A percentile compares a stretch with the other conserved stretches of the same genome.
Conservation (phyloP, 257 asterid species). For the Avicennia marina region DNA sequence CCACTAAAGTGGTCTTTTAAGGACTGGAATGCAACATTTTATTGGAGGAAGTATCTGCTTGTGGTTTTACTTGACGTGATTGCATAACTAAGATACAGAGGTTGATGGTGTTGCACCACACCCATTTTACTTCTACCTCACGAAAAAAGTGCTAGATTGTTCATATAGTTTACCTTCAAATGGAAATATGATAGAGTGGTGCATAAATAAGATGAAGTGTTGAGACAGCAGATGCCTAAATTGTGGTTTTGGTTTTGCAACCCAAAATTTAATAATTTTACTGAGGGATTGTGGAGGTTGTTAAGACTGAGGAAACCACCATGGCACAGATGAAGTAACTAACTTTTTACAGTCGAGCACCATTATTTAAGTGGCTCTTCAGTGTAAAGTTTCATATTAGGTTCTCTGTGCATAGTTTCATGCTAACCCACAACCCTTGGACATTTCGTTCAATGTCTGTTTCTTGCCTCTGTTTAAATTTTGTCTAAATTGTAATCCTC, state of each 20-base stretch:
- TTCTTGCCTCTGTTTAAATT: not conserved
- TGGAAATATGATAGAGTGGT: not conserved
- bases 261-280: not conserved
- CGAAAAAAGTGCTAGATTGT: constrained; percentile 7
- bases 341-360: too few species aligned
- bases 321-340: too few species aligned
- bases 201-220: not conserved
- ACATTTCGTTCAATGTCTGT: not conserved
- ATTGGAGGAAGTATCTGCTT: constrained; percentile 2
- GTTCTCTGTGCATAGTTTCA: too few species aligned
- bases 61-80: constrained; percentile 3
- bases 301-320: not conserved
- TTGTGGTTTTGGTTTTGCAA: not conserved
- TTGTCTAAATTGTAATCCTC: constrained; percentile 16
- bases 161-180: constrained; percentile 2
- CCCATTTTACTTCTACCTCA: not conserved
- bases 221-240: not conserved
- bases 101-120: constrained; percentile 1
- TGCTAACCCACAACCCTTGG: too few species aligned
- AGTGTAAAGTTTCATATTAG: too few species aligned
- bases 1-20: not conserved
- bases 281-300: too few species aligned
- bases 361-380: too few species aligned
- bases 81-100: not conserved
- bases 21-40: constrained; percentile 6